A percentile compares a stretch with the other conserved stretches of the same genome.
These are phyloP conservation scores for Triticum turgidum DNA, from an alignment of 176 grass and related monocot genomes.

Conservation along the genomic window DNA sequence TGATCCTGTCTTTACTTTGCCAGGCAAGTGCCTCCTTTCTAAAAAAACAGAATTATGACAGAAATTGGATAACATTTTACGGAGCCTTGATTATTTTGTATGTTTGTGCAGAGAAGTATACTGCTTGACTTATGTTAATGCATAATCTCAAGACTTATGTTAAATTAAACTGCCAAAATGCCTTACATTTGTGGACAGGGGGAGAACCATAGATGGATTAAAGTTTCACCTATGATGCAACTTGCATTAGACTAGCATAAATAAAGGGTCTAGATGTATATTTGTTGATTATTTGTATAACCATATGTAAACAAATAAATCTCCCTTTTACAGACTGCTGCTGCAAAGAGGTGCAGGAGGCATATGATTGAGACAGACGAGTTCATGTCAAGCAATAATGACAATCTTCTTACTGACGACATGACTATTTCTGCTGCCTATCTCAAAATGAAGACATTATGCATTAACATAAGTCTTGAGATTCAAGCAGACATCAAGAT, in stretches of 20 bases:
- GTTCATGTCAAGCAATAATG: conserved; percentile 78
- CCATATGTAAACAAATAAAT: conserved; percentile 19
- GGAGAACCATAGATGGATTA: not conserved
- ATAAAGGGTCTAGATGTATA: not conserved
- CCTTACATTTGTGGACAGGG: no score
- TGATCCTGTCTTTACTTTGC: no score
- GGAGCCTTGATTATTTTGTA: not conserved
- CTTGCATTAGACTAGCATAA: conserved; percentile 12
- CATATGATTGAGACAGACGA: conserved; percentile 97
- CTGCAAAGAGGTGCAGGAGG: conserved; percentile 82
- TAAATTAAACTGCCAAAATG: no score
- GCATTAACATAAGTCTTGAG: conserved; percentile 79
- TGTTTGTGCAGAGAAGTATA: conserved; percentile 74
- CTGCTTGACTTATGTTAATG: conserved; percentile 42
- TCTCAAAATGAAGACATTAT: conserved; percentile 92
- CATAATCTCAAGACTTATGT: no score
- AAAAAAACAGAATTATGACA: not conserved
- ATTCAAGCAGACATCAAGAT: conserved; percentile 97
- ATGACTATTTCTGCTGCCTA: conserved; percentile 85
- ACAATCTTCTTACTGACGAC: conserved; percentile 72
- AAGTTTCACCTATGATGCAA: not conserved
- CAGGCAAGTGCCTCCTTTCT: no score
- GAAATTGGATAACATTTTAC: not conserved
- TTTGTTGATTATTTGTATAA: not conserved
- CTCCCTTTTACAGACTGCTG: conserved; percentile 59